phyloP scores from a whole-genome alignment of 78 protist species.

The Protostelium mycophagum region DNA sequence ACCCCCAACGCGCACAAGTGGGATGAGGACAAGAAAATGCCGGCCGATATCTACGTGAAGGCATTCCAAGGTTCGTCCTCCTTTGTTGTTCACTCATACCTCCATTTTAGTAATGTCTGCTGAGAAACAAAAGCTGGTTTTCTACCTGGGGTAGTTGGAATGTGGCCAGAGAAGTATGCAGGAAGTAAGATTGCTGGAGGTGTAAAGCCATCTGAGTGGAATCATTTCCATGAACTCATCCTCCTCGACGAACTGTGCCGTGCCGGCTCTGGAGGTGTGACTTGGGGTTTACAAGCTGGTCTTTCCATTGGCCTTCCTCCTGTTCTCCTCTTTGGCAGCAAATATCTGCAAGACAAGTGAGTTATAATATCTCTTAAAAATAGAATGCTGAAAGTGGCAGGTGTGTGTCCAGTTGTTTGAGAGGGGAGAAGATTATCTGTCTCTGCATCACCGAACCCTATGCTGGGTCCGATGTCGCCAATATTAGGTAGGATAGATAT shows the following conservation, averaged over 20 bases:
- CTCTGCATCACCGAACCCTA: slow-evolving; percentile 43
- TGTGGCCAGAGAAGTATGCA: slow-evolving; percentile 13
- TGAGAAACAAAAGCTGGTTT: background rate
- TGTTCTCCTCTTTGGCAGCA: slow-evolving; percentile 40
- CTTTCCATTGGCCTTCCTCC: slow-evolving; percentile 55
- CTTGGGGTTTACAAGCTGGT: slow-evolving; percentile 22
- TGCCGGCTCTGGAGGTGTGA: slow-evolving; percentile 11
- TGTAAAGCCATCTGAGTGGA: slow-evolving; percentile 38
- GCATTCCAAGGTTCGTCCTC: background rate
- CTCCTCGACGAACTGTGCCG: slow-evolving; percentile 23
- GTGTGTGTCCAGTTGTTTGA: slow-evolving; percentile 12
- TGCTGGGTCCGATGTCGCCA: slow-evolving; percentile 1
- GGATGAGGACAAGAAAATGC: slow-evolving; percentile 41
- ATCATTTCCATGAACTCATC: slow-evolving; percentile 45
- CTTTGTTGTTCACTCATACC: background rate
- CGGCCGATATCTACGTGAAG: slow-evolving; percentile 11
- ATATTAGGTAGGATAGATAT: background rate
- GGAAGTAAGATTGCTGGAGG: slow-evolving; percentile 17
- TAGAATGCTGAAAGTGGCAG: too few relatives aligned
- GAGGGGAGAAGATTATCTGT: slow-evolving; percentile 39
- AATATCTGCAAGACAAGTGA: slow-evolving; percentile 16
- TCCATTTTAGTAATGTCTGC: background rate
- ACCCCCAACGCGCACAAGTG: slow-evolving; percentile 49
- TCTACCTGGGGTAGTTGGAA: background rate
- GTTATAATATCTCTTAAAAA: too few relatives aligned